These are phyloP conservation scores for Hypoxylon sp. DNA, from an alignment of 2,329 filamentous ascomycete species.

Conservation along the genomic window DNA sequence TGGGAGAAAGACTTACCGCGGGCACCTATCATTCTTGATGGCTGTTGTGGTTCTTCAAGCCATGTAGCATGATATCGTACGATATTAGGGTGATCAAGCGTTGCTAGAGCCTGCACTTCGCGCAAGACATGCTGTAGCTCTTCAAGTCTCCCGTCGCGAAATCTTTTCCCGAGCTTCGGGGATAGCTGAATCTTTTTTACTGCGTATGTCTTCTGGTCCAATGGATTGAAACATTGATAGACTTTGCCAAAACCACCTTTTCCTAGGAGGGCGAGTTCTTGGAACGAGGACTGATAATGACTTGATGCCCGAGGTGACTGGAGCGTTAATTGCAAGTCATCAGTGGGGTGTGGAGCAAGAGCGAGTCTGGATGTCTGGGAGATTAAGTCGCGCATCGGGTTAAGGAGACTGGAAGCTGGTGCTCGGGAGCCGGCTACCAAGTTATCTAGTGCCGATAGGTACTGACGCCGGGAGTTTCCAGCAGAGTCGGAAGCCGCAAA, in stretches of 20 bases:
- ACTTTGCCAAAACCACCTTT: slow-evolving; percentile 55
- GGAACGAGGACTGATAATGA: slow-evolving; percentile 52
- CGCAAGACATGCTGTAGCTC: slow-evolving; percentile 51
- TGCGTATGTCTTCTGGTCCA: slow-evolving; percentile 53
- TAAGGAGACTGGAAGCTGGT: slow-evolving; percentile 35
- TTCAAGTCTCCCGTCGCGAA: slow-evolving; percentile 52
- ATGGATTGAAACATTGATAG: slow-evolving; percentile 51
- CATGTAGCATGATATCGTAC: slow-evolving; percentile 54
- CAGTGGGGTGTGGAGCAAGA: slow-evolving; percentile 45
- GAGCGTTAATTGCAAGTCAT: slow-evolving; percentile 47
- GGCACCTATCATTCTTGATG: slow-evolving; percentile 49
- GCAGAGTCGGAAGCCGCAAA: slow-evolving; percentile 44
- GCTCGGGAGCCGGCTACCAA: slow-evolving; percentile 43
- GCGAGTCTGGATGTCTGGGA: slow-evolving; percentile 45
- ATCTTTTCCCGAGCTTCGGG: slow-evolving; percentile 48
- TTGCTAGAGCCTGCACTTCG: slow-evolving; percentile 54
- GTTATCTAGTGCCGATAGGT: slow-evolving; percentile 51
- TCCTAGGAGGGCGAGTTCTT: slow-evolving; percentile 51
- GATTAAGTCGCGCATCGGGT: slow-evolving; percentile 48
- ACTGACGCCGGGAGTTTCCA: slow-evolving; percentile 47
- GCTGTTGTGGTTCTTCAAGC: slow-evolving; percentile 52
- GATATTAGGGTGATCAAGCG: slow-evolving; percentile 54
- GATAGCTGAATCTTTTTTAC: slow-evolving; percentile 55
- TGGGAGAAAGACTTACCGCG: slow-evolving; percentile 59
- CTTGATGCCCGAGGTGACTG: slow-evolving; percentile 41